A percentile compares a stretch with the other conserved stretches of the same genome.
phyloP scores from a whole-genome alignment of 345 rosid species.

The Eucalyptus cloeziana region DNA sequence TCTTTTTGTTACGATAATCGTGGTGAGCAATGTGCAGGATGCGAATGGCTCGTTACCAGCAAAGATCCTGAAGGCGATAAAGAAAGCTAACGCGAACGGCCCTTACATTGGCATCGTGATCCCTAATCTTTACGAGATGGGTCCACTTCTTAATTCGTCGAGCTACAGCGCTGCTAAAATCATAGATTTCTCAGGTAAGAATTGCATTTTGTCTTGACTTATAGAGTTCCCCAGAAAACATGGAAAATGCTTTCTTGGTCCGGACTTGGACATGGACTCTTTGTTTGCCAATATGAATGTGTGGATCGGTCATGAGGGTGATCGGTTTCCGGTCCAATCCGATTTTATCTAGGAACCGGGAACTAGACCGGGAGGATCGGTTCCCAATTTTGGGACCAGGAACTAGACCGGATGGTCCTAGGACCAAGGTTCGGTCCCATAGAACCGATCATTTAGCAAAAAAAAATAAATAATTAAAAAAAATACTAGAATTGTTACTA shows the following conservation, averaged over 20 bases:
- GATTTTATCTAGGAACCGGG: accelerated
- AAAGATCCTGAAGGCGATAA: background rate
- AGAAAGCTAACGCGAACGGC: background rate
- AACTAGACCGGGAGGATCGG: accelerated
- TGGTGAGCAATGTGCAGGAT: background rate
- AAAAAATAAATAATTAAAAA: too few species aligned
- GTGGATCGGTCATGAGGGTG: background rate
- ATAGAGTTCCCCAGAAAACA: background rate
- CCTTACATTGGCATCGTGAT: background rate
- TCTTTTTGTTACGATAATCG: background rate
- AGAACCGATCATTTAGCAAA: too few species aligned
- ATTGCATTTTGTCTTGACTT: background rate
- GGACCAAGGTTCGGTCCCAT: too few species aligned
- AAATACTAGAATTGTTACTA: too few species aligned
- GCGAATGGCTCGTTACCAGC: background rate
- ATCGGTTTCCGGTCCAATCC: accelerated
- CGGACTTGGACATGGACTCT: background rate
- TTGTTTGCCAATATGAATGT: background rate
- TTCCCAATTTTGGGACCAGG: too few species aligned
- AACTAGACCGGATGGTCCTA: accelerated
- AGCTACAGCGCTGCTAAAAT: background rate
- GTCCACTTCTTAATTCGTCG: background rate
- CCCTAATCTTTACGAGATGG: background rate
- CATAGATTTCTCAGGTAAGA: background rate
- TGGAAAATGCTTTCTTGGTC: background rate